Base-by-base conservation (phyloP, 2,329 filamentous ascomycete genomes). In the Drechslerella coelobrocha region DNA sequence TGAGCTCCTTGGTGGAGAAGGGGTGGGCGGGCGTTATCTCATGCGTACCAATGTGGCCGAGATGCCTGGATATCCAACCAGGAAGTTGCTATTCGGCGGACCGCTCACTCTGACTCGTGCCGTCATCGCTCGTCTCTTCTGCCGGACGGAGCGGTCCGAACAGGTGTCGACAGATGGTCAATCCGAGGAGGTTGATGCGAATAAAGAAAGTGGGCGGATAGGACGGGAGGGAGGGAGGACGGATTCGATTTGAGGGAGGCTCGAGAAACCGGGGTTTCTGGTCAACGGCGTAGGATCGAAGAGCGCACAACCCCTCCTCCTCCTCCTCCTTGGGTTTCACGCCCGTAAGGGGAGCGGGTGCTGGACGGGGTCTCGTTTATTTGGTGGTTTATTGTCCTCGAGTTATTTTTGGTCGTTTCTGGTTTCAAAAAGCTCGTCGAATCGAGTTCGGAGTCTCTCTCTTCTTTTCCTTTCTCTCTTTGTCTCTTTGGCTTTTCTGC, bases 31-130 rank as follows among this genome's bases (percentile, higher is more conserved):
- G 37, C 41, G 26, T 39, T 47, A 61, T 50, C 14, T 14, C 6
- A 31, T 31, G 48, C 91, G 81, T 85, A 97, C 92, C 86, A 97
- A 81, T 37, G 94, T 99, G 77, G 94, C 94, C 61, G 93, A 97
- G 80, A 99, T 97, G 76, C 94, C 94, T 61, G 94, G 94, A 80
- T 97, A 99, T 76, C 94, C 94, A 76, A 97, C 91, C 74, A 97
- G 84, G 79, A 96, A 97, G 81, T 90, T 94, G 81, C 91, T 94
- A 82, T 99, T 99, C 76, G 94, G 92, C 78, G 92, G 92, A 78
- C 94, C 94, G 75, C 92, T 96, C 81, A 99, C 92, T 84, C 94
- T 89, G 82, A 99, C 94, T 80, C 90, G 90, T 79, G 90, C 89
- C 53, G 66, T 54, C 66, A 71, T 71, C 66, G 66, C 59, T 57